Evolutionary conservation across 2,329 filamentous ascomycete genomes (phyloP), one percentile per base, ranked within the genome.

Genomic region (Fusarium dlaminii): DNA sequence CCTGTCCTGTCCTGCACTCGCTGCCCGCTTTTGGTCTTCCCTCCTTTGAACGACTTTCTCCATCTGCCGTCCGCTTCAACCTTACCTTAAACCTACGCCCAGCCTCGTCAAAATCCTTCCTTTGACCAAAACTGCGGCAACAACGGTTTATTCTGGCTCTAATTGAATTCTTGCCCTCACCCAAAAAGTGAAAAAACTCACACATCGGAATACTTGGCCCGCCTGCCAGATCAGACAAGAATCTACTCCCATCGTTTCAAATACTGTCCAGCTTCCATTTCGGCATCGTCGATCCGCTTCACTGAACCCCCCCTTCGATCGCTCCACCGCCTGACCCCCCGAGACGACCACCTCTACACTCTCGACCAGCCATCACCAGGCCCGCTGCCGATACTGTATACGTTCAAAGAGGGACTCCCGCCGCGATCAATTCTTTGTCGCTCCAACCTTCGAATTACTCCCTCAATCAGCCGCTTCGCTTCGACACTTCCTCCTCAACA

Each of bases 321-420:
- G 75, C 75, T 77, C 75, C 75, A 77, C 75, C 75, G 75, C 75
- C 75, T 66, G 75, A 69, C 63, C 68, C 45, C 22, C 66, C 66
- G 61, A 75, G 67, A 75, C 74, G 66, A 70, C 63, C 60, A 58
- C 70, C 64, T 60, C 55, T 70, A 52, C 46, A 58, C 43, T 64
- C 34, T 43, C 29, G 22, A 69, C 66, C 66, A 73, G 56, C 73
- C 70, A 70, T 74, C 67, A 63, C 65, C 73, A 63, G 68, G 48
- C 51, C 57, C 52, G 64, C 65, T 63, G 43, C 45, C 51, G 43
- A 39, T 12, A 42, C 36, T 39, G 51, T 56, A 51, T 66, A 70
- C 49, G 58, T 54, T 49, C 46, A 43, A 66, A 64, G n/a, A 72
- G 64, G 55, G 63, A 74, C 43, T 48, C 29, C 59, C 10, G 34